Base-by-base conservation (phyloP, 306 rosid genomes). In the Luffa acutangula region DNA sequence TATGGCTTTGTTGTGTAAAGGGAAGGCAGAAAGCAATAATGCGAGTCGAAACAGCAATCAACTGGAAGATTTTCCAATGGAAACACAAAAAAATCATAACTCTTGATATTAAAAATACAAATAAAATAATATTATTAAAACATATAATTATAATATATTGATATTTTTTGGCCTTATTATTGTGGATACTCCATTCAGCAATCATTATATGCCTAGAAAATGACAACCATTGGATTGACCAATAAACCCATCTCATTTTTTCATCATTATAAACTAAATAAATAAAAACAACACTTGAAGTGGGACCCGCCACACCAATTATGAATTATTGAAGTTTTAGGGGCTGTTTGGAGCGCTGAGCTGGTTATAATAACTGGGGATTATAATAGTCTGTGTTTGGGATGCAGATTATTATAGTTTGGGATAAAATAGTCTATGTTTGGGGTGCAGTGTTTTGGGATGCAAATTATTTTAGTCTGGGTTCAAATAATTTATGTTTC, bases 151-250 rank as follows among this genome's bases (percentile, higher is more conserved):
- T 36, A 65, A 39, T 37, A 65, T 39, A 15, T 15, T 36, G 5
- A 66, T 6, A 65, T 2, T 41, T 66, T 65, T 6, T 65, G 73
- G 73, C 3, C 73, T 65, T 65, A 65, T 65, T 65, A 65, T 66
- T 45, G 76, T 70, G 76, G 54, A 70, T 42, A 70, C n/a, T 70
- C 54, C 76, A 70, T n/a, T 43, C 37, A 70, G 37, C 54, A 70
- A 70, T 70, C 76, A 70, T 70, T 36, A 62, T 67, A 67, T 7
- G 6, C n/a, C n/a, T 70, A 70, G 18, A 43, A 67, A 70, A 43
- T 70, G 76, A 43, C 76, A 67, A 67, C 75, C 75, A 69, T 42
- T 43, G 54, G 54, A 43, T 69, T 42, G 6, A 42, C 52, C 7
- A 9, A 69, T 69, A 17, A 41, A 42, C 34, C 6, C 34, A 8